Evolutionary conservation across 305 asterid genomes (phyloP).

Genomic region (Plantago rigida): DNA sequence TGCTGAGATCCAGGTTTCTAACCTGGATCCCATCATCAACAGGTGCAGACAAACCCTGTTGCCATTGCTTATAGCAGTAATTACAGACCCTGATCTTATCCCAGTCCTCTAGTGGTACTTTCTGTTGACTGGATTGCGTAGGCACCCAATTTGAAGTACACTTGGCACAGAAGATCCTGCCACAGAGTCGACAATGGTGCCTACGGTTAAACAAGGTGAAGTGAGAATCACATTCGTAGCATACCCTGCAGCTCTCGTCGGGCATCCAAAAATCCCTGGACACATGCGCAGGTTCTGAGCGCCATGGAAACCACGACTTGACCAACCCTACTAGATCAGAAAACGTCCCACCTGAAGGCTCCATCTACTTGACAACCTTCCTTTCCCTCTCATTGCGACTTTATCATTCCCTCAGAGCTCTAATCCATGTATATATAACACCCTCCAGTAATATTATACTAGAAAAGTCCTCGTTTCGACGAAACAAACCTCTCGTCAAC

Average conservation of each 20-base stretch:
- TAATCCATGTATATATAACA: slow-evolving; percentile 31
- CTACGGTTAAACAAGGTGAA: slow-evolving; percentile 81
- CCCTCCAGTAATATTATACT: slow-evolving; percentile 13
- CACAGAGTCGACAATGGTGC: slow-evolving; percentile 95
- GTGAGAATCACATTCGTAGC: slow-evolving; percentile 90
- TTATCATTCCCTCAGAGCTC: slow-evolving; percentile 47
- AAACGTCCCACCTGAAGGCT: slow-evolving; percentile 40
- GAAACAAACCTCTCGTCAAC: slow-evolving; percentile 14
- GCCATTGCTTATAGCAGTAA: slow-evolving; percentile 71
- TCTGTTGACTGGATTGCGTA: slow-evolving; percentile 32
- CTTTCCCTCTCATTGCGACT: slow-evolving; percentile 47
- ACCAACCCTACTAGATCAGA: slow-evolving; percentile 54
- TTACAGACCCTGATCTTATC: slow-evolving; percentile 80
- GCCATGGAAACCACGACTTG: slow-evolving; percentile 75
- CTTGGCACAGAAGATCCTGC: slow-evolving; percentile 74
- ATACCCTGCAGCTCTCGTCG: slow-evolving; percentile 89
- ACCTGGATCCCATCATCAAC: slow-evolving; percentile 46
- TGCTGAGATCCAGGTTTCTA: slow-evolving; percentile 37
- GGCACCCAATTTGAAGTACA: slow-evolving; percentile 84
- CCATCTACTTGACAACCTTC: slow-evolving; percentile 52
- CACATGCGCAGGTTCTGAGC: slow-evolving; percentile 62
- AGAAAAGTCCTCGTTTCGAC: slow-evolving; percentile 3
- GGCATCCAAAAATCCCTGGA: slow-evolving; percentile 99
- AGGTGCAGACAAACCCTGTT: slow-evolving; percentile 36
- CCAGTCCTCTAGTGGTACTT: slow-evolving; percentile 44